Evolutionary conservation across 73 alveolate genomes (phyloP).

Genomic region (Paramecium caudatum): DNA sequence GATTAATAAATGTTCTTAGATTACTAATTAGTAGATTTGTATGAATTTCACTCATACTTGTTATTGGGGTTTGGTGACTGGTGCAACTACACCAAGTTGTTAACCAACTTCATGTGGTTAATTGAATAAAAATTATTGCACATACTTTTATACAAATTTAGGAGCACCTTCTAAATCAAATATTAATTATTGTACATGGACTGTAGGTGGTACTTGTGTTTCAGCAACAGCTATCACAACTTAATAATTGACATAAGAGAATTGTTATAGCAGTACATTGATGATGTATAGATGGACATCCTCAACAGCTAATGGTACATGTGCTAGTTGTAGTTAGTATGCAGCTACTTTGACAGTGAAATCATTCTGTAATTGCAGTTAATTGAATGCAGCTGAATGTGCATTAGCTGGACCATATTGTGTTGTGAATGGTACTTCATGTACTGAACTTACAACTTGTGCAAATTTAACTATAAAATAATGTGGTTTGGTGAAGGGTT

Average conservation of each 20-base stretch:
- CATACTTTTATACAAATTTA: no score
- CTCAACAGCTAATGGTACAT: not conserved
- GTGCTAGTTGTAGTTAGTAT: not conserved
- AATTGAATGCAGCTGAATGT: not conserved
- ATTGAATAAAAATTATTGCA: no score
- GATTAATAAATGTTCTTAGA: not conserved
- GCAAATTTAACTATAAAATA: no score
- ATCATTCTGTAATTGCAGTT: not conserved
- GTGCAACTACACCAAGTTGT: no score
- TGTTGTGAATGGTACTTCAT: not conserved
- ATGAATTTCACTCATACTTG: not conserved
- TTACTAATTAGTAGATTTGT: not conserved
- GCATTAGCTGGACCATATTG: not conserved
- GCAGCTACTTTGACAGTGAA: not conserved
- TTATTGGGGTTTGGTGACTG: not conserved
- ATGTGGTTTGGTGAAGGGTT: no score
- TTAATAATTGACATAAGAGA: no score
- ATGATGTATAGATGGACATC: slow-evolving; percentile 46
- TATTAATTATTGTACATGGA: no score
- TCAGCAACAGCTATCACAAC: no score
- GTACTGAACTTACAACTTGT: no score
- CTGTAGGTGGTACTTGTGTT: no score
- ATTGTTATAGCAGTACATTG: not conserved
- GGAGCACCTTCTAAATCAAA: no score
- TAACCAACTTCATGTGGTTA: no score